These are phyloP conservation scores for Mortierella sp. DNA, from an alignment of 371 early-diverging fungal genomes.

Conservation along the genomic window DNA sequence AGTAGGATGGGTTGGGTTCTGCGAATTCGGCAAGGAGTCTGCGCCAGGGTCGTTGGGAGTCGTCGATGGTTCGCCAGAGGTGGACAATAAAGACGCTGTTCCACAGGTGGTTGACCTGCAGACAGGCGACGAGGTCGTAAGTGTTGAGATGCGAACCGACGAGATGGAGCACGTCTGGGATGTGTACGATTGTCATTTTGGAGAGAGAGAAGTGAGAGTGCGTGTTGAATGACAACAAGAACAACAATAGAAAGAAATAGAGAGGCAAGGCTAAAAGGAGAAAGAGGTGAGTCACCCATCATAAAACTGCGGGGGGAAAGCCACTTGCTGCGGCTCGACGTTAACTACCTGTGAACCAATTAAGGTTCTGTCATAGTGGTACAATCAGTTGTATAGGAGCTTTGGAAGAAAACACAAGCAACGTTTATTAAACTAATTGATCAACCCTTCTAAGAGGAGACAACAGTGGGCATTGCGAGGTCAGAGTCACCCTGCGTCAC, in stretches of 20 bases:
- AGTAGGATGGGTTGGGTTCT: neutral
- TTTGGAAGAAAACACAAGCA: neutral
- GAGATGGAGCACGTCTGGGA: conserved; percentile 7
- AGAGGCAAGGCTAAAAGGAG: neutral
- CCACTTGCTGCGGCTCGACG: neutral
- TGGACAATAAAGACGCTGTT: neutral
- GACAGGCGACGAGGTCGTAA: neutral
- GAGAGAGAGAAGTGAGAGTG: neutral
- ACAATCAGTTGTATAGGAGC: neutral
- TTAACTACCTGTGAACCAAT: neutral
- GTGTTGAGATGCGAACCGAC: neutral
- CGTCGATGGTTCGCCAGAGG: neutral
- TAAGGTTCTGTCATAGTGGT: neutral
- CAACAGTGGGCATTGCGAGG: conserved; percentile 41
- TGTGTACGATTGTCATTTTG: neutral
- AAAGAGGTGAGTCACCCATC: neutral
- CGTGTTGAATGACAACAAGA: neutral
- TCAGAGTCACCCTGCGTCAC: conserved; percentile 65
- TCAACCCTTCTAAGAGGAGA: neutral
- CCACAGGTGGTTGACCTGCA: neutral
- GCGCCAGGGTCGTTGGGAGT: neutral
- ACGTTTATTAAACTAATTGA: neutral
- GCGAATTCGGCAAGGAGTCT: neutral
- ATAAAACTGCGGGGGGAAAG: neutral
- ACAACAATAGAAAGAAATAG: neutral